These are phyloP conservation scores for Lithocarpus polystachyus DNA, from an alignment of 306 rosid species.

Conservation along the genomic window DNA sequence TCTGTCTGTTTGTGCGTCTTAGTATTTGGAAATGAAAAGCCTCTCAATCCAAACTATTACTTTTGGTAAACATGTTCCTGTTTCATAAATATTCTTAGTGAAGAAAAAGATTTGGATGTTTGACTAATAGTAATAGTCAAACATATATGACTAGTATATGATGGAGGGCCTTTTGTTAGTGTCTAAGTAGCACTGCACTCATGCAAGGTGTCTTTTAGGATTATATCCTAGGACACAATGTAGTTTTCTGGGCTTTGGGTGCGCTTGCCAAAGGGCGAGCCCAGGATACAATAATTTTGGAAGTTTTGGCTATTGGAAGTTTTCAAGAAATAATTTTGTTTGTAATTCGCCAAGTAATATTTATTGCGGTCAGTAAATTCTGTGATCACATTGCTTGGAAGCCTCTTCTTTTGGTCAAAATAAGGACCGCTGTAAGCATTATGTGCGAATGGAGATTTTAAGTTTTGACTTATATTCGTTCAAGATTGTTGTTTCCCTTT, in stretches of 20 bases:
- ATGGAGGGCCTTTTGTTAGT: slow-evolving; percentile 6
- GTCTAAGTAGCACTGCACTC: not conserved
- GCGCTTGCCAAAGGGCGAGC: slow-evolving; percentile 3
- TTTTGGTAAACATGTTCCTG: not conserved
- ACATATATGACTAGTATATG: not conserved
- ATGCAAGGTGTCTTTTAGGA: not conserved
- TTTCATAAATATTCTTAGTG: slow-evolving; percentile 8
- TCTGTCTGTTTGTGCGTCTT: not conserved
- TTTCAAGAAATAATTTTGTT: not conserved
- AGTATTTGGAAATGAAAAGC: not conserved
- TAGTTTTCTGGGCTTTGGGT: not conserved
- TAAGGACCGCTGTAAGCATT: not conserved
- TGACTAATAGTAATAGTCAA: slow-evolving; percentile 7
- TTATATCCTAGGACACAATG: not conserved
- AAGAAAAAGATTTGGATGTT: slow-evolving; percentile 36
- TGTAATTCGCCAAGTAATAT: not conserved
- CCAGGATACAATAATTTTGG: not conserved
- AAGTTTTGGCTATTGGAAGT: not conserved
- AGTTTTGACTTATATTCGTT: not conserved
- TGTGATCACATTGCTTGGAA: not conserved
- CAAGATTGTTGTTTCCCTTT: not conserved
- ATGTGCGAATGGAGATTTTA: not conserved
- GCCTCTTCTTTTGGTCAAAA: not conserved
- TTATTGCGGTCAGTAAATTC: not conserved
- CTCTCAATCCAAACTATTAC: not conserved